phyloP scores from a whole-genome alignment of 2,329 filamentous ascomycete genomes.

The Trichoderma breve region DNA sequence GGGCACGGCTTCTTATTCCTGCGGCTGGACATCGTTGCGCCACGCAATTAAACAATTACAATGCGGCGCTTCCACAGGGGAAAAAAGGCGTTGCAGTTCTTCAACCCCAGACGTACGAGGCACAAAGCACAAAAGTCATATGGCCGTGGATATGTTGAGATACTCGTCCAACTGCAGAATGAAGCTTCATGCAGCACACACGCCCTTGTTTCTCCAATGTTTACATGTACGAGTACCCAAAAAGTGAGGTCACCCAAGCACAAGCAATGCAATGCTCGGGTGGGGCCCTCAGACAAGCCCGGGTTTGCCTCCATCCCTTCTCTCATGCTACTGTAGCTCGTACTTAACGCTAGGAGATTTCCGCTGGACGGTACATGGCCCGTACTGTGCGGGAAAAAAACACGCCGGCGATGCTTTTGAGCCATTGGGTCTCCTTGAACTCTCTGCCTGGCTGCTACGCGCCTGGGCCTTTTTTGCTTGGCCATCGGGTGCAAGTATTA shows the following conservation, averaged over 20 bases:
- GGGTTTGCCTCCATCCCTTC: neutral
- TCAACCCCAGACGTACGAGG: neutral
- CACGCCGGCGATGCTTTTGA: neutral
- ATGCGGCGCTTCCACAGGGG: neutral
- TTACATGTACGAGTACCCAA: neutral
- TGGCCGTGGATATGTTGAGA: neutral
- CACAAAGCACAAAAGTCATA: neutral
- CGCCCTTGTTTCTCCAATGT: neutral
- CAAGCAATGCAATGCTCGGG: neutral
- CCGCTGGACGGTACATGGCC: neutral
- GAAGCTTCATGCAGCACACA: neutral
- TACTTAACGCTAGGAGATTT: neutral
- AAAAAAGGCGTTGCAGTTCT: neutral
- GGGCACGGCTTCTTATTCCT: neutral
- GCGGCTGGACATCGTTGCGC: conserved; percentile 7
- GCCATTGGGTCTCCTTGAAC: neutral
- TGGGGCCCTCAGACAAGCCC: conserved; percentile 7
- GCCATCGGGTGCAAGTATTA: conserved; percentile 2
- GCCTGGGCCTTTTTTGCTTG: neutral
- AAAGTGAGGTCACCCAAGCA: neutral
- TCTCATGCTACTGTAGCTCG: neutral
- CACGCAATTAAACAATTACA: conserved; percentile 11
- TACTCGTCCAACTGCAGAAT: neutral
- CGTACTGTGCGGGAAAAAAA: conserved; percentile 14
- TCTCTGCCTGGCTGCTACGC: conserved; percentile 1